Evolutionary conservation across 805 yeast genomes (phyloP).

Genomic region (Kodamaea nitidulidarum): DNA sequence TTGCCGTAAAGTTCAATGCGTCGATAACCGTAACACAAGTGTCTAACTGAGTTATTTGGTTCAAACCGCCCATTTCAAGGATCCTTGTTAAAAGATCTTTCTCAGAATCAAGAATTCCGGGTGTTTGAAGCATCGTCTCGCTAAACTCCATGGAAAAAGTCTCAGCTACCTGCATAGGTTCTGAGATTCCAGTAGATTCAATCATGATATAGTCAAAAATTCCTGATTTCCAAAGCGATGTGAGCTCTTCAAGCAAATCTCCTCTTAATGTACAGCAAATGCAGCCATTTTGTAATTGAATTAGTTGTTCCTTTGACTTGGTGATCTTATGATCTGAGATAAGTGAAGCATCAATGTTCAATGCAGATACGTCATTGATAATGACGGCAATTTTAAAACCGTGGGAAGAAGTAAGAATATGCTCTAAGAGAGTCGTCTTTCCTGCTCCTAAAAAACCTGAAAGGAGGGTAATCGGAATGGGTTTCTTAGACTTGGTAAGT

Average conservation of each 20-base stretch:
- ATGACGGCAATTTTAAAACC: constrained; percentile 43
- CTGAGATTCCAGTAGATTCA: constrained; percentile 46
- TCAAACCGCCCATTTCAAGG: constrained; percentile 37
- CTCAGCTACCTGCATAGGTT: constrained; percentile 50
- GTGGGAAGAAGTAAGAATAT: constrained; percentile 37
- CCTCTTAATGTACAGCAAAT: constrained; percentile 48
- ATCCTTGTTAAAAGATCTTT: constrained; percentile 20
- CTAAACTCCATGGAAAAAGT: constrained; percentile 44
- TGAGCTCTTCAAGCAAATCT: constrained; percentile 42
- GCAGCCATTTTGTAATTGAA: constrained; percentile 47
- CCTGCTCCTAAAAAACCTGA: constrained; percentile 48
- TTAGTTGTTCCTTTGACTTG: constrained; percentile 39
- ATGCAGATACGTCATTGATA: constrained; percentile 42
- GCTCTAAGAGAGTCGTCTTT: constrained; percentile 44
- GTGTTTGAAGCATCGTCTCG: constrained; percentile 25
- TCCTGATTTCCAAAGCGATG: constrained; percentile 29
- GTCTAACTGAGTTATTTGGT: constrained; percentile 36
- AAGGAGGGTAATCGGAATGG: constrained; percentile 44
- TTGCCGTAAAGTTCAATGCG: constrained; percentile 37
- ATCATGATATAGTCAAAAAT: constrained; percentile 41
- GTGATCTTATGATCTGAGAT: constrained; percentile 37
- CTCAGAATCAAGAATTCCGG: constrained; percentile 18
- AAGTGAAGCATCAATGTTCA: constrained; percentile 43
- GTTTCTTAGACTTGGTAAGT: constrained; percentile 12
- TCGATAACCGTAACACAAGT: constrained; percentile 47